phyloP scores from a whole-genome alignment of 1,284 basidiomycete genomes.

The Flammula alnicola region DNA sequence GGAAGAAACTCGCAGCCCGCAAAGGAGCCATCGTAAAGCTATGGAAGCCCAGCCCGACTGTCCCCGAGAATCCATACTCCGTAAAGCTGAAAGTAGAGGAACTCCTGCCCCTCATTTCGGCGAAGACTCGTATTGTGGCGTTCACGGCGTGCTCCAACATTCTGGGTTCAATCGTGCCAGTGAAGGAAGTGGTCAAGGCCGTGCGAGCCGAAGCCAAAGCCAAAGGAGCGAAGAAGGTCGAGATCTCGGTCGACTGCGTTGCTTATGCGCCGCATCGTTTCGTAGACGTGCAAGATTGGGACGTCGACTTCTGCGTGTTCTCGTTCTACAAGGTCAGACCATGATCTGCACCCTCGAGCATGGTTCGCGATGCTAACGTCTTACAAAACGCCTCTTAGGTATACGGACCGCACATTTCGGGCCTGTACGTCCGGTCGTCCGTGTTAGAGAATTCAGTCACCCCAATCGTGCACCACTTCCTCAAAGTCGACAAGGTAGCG shows the following conservation, averaged over 20 bases:
- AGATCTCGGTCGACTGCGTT: slow-evolving; percentile 76
- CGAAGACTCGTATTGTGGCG: slow-evolving; percentile 73
- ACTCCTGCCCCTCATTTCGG: slow-evolving; percentile 64
- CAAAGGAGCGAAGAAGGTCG: slow-evolving; percentile 62
- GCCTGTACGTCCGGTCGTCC: slow-evolving; percentile 59
- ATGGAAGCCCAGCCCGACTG: slow-evolving; percentile 59
- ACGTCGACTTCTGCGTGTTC: slow-evolving; percentile 75
- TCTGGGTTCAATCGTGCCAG: slow-evolving; percentile 68
- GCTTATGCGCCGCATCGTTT: slow-evolving; percentile 78
- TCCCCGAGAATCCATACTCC: slow-evolving; percentile 66
- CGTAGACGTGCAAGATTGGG: slow-evolving; percentile 76
- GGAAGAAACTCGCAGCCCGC: slow-evolving; percentile 75
- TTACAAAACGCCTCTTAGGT: slow-evolving; percentile 45
- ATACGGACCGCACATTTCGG: slow-evolving; percentile 76
- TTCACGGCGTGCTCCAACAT: slow-evolving; percentile 81
- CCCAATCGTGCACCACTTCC: slow-evolving; percentile 75
- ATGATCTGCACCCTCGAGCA: background rate
- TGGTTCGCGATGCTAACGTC: background rate
- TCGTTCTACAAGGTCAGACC: slow-evolving; percentile 75
- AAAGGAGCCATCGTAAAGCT: slow-evolving; percentile 57
- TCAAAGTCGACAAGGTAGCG: slow-evolving; percentile 49
- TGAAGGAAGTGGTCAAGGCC: slow-evolving; percentile 59
- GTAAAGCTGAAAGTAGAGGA: slow-evolving; percentile 60
- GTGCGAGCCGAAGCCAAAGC: slow-evolving; percentile 54
- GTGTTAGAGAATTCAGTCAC: slow-evolving; percentile 53